Conservation (phyloP, 768 basidiomycete genomes). For the Rhodotorula diobovata region DNA sequence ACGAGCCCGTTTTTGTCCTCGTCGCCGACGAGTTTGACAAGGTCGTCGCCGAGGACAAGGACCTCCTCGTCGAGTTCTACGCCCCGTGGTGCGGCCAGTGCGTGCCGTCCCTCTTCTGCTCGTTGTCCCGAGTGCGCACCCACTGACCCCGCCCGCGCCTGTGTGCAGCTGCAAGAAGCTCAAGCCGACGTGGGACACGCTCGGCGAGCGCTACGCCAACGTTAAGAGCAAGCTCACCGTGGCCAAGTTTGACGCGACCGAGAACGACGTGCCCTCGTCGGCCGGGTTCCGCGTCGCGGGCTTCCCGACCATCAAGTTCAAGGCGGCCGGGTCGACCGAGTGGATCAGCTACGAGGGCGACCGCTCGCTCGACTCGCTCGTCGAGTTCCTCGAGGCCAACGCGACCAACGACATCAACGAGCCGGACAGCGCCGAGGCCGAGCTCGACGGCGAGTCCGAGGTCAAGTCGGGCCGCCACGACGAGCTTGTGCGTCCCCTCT, state of each 20-base stretch:
- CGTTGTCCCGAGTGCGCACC: neutral
- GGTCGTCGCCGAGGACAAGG: constrained; percentile 83
- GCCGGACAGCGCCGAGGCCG: constrained; percentile 19
- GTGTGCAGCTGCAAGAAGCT: constrained; percentile 83
- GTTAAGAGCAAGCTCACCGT: constrained; percentile 45
- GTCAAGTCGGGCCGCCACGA: constrained; percentile 24
- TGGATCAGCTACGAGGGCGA: constrained; percentile 92
- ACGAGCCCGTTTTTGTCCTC: constrained; percentile 72
- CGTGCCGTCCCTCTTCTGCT: constrained; percentile 10
- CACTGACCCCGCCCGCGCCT: neutral
- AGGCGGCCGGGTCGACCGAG: constrained; percentile 74
- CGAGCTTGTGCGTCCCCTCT: constrained; percentile 18
- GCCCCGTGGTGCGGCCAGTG: constrained; percentile 74
- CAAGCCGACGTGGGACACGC: constrained; percentile 84
- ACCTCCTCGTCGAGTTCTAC: constrained; percentile 94
- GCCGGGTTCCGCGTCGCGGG: constrained; percentile 73
- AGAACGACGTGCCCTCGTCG: constrained; percentile 89
- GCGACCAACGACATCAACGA: constrained; percentile 36
- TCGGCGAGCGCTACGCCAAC: constrained; percentile 75
- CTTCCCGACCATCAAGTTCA: constrained; percentile 93
- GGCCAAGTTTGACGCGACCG: constrained; percentile 92
- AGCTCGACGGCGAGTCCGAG: constrained; percentile 24
- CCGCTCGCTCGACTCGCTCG: constrained; percentile 42
- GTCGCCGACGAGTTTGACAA: constrained; percentile 87
- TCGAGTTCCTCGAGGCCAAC: constrained; percentile 42